Evolutionary conservation across 2,329 filamentous ascomycete species (phyloP).

Genomic region (Tolypocladium capitatum): DNA sequence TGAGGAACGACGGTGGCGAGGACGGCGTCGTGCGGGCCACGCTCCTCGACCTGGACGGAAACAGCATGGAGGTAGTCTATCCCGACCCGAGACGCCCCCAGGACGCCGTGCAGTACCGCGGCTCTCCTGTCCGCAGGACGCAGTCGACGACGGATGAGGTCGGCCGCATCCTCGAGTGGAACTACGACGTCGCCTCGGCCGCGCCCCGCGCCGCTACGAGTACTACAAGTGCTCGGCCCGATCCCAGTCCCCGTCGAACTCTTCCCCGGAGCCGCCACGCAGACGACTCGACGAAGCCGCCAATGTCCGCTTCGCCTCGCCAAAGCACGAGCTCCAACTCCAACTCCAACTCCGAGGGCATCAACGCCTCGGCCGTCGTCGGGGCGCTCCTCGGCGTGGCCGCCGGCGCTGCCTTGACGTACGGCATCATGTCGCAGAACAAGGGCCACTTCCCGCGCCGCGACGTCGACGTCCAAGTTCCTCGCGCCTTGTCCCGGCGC

Average conservation of each 20-base stretch:
- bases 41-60: slow-evolving; percentile 70
- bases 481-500: slow-evolving; percentile 23
- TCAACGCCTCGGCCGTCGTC: slow-evolving; percentile 51
- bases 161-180: slow-evolving; percentile 33
- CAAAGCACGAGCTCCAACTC: not conserved
- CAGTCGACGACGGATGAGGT: slow-evolving; percentile 21
- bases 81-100: slow-evolving; percentile 9
- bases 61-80: slow-evolving; percentile 68
- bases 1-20: not conserved
- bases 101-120: slow-evolving; percentile 20
- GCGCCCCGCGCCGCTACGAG: not conserved
- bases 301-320: not conserved
- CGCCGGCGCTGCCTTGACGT: slow-evolving; percentile 50
- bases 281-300: not conserved
- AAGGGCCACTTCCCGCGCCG: slow-evolving; percentile 31
- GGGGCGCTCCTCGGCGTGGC: slow-evolving; percentile 69
- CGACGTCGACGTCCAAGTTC: slow-evolving; percentile 23
- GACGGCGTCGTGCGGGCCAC: slow-evolving; percentile 25
- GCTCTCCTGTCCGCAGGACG: slow-evolving; percentile 20
- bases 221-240: not conserved
- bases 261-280: not conserved
- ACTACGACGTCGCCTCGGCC: slow-evolving; percentile 23
- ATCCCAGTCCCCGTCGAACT: not conserved
- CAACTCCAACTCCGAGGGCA: not conserved
- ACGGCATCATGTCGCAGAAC: slow-evolving; percentile 46